Conservation (phyloP, 2,329 filamentous ascomycete genomes). For the Cercospora canescens region DNA sequence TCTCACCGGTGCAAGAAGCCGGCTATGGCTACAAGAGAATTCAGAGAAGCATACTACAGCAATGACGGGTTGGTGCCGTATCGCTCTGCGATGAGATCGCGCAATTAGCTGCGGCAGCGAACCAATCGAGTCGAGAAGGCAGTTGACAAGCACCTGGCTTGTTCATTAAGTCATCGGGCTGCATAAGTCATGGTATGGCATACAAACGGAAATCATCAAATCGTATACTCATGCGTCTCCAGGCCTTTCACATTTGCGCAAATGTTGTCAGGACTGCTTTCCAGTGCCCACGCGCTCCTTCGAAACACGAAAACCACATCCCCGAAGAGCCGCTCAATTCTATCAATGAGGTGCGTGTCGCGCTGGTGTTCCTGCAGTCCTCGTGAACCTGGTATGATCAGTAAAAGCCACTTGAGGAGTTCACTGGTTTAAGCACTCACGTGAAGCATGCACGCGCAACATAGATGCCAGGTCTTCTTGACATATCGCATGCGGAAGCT, state of each 20-base stretch:
- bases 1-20: not conserved
- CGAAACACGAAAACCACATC: conserved; percentile 16
- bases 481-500: conserved; percentile 16
- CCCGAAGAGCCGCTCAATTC: conserved; percentile 16
- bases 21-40: not conserved
- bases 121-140: not conserved
- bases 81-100: not conserved
- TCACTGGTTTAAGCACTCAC: conserved; percentile 1
- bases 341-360: conserved; percentile 20
- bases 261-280: not conserved
- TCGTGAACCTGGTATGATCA: conserved; percentile 11
- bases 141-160: not conserved
- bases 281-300: conserved; percentile 5
- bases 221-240: conserved; percentile 8
- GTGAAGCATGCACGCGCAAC: conserved; percentile 16
- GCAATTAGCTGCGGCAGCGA: not conserved
- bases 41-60: not conserved
- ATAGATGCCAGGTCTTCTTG: conserved; percentile 15
- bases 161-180: not conserved
- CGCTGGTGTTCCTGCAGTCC: conserved; percentile 13
- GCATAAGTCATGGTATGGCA: conserved; percentile 8
- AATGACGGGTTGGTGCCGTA: not conserved
- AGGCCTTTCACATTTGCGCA: not conserved
- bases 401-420: not conserved
- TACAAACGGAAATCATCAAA: conserved; percentile 1